Percentiles rank a stretch among this genome's conserved stretches.
Evolutionary conservation across 2,329 filamentous ascomycete species (phyloP).

Genomic region (Graphilbum fragrans): DNA sequence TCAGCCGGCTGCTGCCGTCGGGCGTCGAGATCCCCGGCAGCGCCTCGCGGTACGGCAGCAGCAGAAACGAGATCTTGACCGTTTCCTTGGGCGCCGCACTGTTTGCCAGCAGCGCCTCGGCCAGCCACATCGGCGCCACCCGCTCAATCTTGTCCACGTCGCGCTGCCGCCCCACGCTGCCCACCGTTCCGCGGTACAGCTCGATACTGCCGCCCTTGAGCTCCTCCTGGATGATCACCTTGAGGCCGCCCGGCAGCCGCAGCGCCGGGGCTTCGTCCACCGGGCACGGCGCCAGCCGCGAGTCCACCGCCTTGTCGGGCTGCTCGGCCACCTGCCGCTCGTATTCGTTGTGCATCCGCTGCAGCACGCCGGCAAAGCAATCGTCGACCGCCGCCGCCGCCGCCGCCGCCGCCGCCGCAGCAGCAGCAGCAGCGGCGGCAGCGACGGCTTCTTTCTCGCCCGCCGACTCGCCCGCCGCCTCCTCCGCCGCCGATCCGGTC

Average conservation of each 20-base stretch:
- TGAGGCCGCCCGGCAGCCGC: slow-evolving; percentile 53
- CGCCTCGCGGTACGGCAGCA: slow-evolving; percentile 67
- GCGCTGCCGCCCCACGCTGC: slow-evolving; percentile 46
- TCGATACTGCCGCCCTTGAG: slow-evolving; percentile 62
- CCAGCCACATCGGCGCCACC: slow-evolving; percentile 81
- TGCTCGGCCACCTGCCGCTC: slow-evolving; percentile 50
- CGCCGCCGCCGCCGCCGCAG: not conserved
- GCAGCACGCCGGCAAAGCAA: slow-evolving; percentile 59
- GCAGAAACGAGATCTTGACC: slow-evolving; percentile 87
- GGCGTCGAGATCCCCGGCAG: slow-evolving; percentile 62
- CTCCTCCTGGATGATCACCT: slow-evolving; percentile 59
- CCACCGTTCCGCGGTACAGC: slow-evolving; percentile 82
- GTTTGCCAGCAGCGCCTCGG: slow-evolving; percentile 77
- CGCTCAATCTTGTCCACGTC: slow-evolving; percentile 79
- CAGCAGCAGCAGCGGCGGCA: not conserved
- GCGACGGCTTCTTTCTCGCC: slow-evolving; percentile 2
- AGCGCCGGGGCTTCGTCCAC: slow-evolving; percentile 63
- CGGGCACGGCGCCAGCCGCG: slow-evolving; percentile 55
- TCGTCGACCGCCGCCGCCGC: slow-evolving; percentile 55
- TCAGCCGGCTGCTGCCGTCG: slow-evolving; percentile 80
- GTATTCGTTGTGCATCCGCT: slow-evolving; percentile 62
- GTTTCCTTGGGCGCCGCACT: slow-evolving; percentile 77
- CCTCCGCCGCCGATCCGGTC: not conserved
- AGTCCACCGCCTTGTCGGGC: slow-evolving; percentile 43
- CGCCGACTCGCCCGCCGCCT: not conserved